Percentiles rank a stretch among this genome's conserved stretches.
Evolutionary conservation across 306 rosid genomes (phyloP).

Genomic region (Corylus americana): DNA sequence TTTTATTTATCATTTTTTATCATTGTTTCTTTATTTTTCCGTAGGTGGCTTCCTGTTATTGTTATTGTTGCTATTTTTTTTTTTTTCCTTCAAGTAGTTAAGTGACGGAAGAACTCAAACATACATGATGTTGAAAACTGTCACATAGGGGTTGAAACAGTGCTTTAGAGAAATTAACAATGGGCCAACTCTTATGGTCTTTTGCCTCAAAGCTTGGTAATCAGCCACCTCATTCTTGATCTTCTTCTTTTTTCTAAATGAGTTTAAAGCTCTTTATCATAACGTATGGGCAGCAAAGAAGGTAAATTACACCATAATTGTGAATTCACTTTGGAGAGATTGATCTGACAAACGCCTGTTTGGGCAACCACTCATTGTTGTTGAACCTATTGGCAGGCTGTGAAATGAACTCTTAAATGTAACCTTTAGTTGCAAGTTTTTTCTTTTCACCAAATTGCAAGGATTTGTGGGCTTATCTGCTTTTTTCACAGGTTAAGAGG

Average conservation of each 20-base stretch:
- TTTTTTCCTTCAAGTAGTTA: background rate
- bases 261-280: background rate
- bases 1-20: background rate
- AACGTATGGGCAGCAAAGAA: background rate
- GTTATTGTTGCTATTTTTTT: background rate
- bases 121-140: conserved; percentile 18
- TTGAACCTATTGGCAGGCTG: background rate
- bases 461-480: conserved; percentile 19
- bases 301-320: background rate
- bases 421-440: background rate
- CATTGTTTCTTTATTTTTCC: background rate
- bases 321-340: background rate
- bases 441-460: background rate
- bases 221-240: background rate
- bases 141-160: background rate
- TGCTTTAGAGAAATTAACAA: background rate
- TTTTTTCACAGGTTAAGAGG: conserved; percentile 69
- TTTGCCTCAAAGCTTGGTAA: background rate
- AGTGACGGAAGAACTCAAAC: conserved; percentile 16
- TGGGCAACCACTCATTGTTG: background rate
- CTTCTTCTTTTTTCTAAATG: background rate
- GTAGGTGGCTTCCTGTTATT: background rate
- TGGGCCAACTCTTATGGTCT: background rate
- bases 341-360: background rate
- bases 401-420: background rate